A percentile compares a stretch with the other conserved stretches of the same genome.
These are phyloP conservation scores for Lipomyces yamadae DNA, from an alignment of 805 yeast species.

Conservation along the genomic window DNA sequence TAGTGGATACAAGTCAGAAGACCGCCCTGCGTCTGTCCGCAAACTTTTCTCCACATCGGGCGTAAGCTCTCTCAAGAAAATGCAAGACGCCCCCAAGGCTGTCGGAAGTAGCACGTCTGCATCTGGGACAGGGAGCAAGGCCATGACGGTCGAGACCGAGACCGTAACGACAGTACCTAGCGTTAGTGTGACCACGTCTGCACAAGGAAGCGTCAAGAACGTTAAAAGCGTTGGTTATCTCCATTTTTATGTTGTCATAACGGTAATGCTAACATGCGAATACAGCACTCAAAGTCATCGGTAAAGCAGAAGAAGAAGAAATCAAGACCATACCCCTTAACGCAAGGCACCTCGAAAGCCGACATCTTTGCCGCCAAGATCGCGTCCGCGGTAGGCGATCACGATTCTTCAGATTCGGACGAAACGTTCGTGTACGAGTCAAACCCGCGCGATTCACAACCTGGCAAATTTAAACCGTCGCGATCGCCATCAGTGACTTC, in stretches of 20 bases:
- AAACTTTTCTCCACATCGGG: slow-evolving; percentile 13
- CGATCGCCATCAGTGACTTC: slow-evolving; percentile 30
- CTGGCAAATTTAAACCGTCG: slow-evolving; percentile 17
- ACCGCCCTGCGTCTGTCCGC: slow-evolving; percentile 27
- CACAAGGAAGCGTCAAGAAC: slow-evolving; percentile 31
- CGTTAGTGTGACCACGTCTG: slow-evolving; percentile 40
- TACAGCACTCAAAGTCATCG: slow-evolving; percentile 16
- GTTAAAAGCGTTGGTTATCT: slow-evolving; percentile 26
- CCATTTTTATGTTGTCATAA: not conserved
- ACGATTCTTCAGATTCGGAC: slow-evolving; percentile 82
- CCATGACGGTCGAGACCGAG: slow-evolving; percentile 65
- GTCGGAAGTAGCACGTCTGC: not conserved
- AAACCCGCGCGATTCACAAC: slow-evolving; percentile 39
- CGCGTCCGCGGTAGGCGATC: slow-evolving; percentile 93
- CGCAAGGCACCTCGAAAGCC: slow-evolving; percentile 61
- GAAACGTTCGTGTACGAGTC: slow-evolving; percentile 96
- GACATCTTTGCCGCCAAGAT: slow-evolving; percentile 93
- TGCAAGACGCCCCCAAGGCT: not conserved
- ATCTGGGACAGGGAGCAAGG: slow-evolving; percentile 19
- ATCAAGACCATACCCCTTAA: slow-evolving; percentile 15
- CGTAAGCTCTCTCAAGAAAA: slow-evolving; percentile 26
- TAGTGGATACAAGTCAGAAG: slow-evolving; percentile 33
- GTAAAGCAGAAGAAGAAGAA: slow-evolving; percentile 29
- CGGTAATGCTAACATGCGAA: not conserved
- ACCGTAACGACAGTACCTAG: slow-evolving; percentile 58